phyloP scores from a whole-genome alignment of 1,284 basidiomycete species.

The Agroathelia rolfsii region DNA sequence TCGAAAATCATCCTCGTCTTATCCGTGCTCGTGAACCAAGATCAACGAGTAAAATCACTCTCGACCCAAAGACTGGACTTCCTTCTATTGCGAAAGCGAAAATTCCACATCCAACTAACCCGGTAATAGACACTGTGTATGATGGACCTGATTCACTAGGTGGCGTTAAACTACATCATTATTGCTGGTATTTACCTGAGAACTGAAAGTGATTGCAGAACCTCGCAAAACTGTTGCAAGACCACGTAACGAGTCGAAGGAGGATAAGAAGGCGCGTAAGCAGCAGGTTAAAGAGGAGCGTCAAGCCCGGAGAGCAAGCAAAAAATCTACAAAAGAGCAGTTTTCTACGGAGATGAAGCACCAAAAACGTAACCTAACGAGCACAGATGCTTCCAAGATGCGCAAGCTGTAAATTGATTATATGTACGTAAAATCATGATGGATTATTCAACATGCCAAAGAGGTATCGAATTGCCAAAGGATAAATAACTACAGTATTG shows the following conservation, averaged over 20 bases:
- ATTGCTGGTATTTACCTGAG: too few relatives aligned
- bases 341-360: conserved; percentile 69
- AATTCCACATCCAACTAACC: conserved; percentile 10
- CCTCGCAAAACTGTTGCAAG: conserved; percentile 49
- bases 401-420: too few relatives aligned
- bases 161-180: too few relatives aligned
- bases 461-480: too few relatives aligned
- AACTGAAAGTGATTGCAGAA: conserved; percentile 17
- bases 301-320: conserved; percentile 67
- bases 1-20: conserved; percentile 88
- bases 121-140: conserved; percentile 16
- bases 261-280: conserved; percentile 86
- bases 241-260: conserved; percentile 70
- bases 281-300: conserved; percentile 78
- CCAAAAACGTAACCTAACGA: conserved; percentile 49
- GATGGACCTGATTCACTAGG: conserved; percentile 30
- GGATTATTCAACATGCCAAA: too few relatives aligned
- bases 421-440: too few relatives aligned
- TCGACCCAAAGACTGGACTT: conserved; percentile 70
- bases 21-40: conserved; percentile 57
- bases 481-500: too few relatives aligned
- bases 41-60: conserved; percentile 51
- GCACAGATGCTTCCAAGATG: conserved; percentile 31
- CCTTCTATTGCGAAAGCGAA: conserved; percentile 35
- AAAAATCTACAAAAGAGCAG: conserved; percentile 70